Percentiles rank a stretch among this genome's conserved stretches.
Conservation (phyloP, 2,329 filamentous ascomycete genomes). For the Didymella exigua region DNA sequence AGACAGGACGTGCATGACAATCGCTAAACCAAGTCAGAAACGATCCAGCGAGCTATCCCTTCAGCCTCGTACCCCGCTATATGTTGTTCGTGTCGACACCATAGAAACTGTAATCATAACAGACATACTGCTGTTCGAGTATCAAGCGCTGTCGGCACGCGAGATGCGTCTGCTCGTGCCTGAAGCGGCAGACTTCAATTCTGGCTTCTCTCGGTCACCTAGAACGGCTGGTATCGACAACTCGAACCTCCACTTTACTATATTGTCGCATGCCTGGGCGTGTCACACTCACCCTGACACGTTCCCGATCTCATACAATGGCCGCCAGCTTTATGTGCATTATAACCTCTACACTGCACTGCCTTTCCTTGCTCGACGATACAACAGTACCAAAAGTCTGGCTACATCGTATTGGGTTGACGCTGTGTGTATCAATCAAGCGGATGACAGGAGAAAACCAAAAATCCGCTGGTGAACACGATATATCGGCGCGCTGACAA, state of each 20-base stretch:
- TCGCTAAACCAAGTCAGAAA: neutral
- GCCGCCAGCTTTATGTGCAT: slow-evolving; percentile 1
- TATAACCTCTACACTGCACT: slow-evolving; percentile 2
- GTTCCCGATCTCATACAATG: neutral
- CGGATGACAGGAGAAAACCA: slow-evolving; percentile 11
- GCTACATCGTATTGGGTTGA: slow-evolving; percentile 16
- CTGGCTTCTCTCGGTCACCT: neutral
- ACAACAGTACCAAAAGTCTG: too few species aligned
- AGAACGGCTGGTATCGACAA: neutral
- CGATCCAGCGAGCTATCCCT: neutral
- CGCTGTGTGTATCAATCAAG: slow-evolving; percentile 23
- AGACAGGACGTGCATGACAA: neutral
- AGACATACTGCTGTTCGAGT: neutral
- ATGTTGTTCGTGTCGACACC: neutral
- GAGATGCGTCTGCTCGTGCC: slow-evolving; percentile 1
- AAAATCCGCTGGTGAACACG: slow-evolving; percentile 17
- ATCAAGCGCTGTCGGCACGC: neutral
- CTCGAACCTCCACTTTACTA: neutral
- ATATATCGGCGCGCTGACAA: slow-evolving; percentile 14
- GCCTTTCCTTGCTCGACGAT: neutral
- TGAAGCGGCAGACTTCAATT: neutral
- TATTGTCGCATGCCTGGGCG: slow-evolving; percentile 4
- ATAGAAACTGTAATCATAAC: neutral
- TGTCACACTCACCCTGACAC: neutral
- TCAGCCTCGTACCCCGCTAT: neutral